Percentiles rank a stretch among this genome's conserved stretches.
Conservation (phyloP, 2,329 filamentous ascomycete genomes). For the Emericellopsis atlantica region DNA sequence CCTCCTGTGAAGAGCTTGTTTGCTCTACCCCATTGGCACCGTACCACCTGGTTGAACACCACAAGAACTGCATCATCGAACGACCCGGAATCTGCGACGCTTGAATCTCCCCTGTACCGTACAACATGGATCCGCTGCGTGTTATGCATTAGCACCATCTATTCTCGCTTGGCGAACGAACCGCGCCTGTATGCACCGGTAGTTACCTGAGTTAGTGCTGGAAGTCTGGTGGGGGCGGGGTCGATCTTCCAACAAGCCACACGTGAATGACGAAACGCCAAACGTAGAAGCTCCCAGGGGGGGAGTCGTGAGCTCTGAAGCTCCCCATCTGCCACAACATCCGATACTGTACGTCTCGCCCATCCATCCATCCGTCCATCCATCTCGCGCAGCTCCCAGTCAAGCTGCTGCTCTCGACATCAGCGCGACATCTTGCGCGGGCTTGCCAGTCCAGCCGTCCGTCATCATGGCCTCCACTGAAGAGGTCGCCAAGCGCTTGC, state of each 20-base stretch:
- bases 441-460: not conserved
- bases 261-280: not conserved
- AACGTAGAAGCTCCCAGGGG: not conserved
- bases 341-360: not conserved
- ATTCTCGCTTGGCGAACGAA: too few relatives aligned
- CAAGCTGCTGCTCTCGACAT: not conserved
- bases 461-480: constrained; percentile 18
- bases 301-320: not conserved
- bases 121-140: too few relatives aligned
- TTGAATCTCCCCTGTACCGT: too few relatives aligned
- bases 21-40: too few relatives aligned
- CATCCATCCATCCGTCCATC: not conserved
- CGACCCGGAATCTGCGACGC: too few relatives aligned
- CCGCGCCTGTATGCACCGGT: too few relatives aligned
- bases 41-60: too few relatives aligned
- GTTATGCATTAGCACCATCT: too few relatives aligned
- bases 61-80: too few relatives aligned
- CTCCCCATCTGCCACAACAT: not conserved
- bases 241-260: not conserved
- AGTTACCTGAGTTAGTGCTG: too few relatives aligned
- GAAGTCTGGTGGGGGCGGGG: not conserved
- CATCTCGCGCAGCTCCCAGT: not conserved
- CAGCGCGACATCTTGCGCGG: not conserved
- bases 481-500: constrained; percentile 30
- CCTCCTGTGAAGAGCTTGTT: too few relatives aligned